Base-by-base conservation (phyloP, 2,329 filamentous ascomycete genomes). In the Cucurbitaria berberidis region DNA sequence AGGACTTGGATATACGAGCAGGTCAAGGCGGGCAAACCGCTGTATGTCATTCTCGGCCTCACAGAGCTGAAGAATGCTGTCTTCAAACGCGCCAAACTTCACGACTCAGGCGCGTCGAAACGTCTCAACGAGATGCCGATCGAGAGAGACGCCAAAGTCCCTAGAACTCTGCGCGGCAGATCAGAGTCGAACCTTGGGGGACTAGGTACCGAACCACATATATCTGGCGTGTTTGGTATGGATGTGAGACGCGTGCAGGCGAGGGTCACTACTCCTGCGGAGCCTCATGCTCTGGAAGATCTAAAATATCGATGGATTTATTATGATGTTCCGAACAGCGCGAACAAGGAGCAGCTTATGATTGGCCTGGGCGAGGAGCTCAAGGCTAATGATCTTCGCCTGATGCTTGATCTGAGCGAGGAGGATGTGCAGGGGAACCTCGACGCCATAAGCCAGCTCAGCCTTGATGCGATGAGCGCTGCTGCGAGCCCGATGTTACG, bases 171-270 rank as follows among this genome's bases (percentile, higher is more conserved):
- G 1, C 67, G 71, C 22, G 53, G 66, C 27, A 56, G 58, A 38
- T 48, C 59, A 9, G 62, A 69, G 47, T 67, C 65, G 2, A 64
- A 53, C 11, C 54, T 74, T 11, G 70, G 66, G 19, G 67, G 66
- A 1, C 57, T 71, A 19, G 70, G 65, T 52, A 62, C 53, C 42
- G 71, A 74, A 43, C 62, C 64, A 2, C 55, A 63, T 21, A 60
- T 75, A 38, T 74, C 71, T 26, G 72, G 70, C 44, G 63, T 75
- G 5, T 75, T 75, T 55, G 72, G 72, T 36, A 72, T 74, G 70
- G 71, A 75, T 30, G 62, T 75, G 10, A 56, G 71, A 34, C 60
- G 66, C 16, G 60, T 73, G 41, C 51, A 44, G 3, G 70, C 70
- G 15, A 60, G 68, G 35, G 62, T 74, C 45, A 69, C 71, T 1